phyloP scores from a whole-genome alignment of 306 rosid genomes.

The Cicer pinnatifidum region DNA sequence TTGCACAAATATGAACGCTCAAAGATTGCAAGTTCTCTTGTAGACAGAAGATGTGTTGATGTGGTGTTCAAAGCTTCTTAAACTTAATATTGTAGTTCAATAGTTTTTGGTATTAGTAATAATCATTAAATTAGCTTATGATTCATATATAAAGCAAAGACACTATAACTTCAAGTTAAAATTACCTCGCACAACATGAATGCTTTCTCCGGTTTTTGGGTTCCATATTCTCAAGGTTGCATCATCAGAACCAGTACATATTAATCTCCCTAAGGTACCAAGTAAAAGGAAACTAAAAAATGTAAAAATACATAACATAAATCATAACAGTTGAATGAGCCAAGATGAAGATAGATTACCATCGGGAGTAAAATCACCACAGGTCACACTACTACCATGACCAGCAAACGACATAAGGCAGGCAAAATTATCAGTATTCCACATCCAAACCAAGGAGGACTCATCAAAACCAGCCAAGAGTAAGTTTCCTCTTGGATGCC shows the following conservation, averaged over 20 bases:
- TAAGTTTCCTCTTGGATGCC: conserved; percentile 91
- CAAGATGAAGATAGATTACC: conserved; percentile 56
- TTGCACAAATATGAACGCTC: neutral
- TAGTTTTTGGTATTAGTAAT: conserved; percentile 1
- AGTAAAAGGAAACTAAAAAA: conserved; percentile 33
- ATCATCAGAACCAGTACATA: conserved; percentile 92
- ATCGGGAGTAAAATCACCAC: conserved; percentile 97
- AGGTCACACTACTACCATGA: conserved; percentile 77
- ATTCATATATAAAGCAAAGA: conserved; percentile 15
- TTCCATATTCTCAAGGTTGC: conserved; percentile 93
- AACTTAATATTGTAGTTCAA: neutral
- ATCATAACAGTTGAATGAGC: conserved; percentile 21
- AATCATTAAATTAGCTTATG: neutral
- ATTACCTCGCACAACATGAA: conserved; percentile 85
- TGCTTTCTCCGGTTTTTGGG: conserved; percentile 75
- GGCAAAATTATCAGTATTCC: conserved; percentile 73
- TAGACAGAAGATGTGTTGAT: neutral
- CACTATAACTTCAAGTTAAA: conserved; percentile 31
- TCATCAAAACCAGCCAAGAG: conserved; percentile 93
- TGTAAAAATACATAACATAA: neutral
- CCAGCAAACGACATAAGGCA: conserved; percentile 71
- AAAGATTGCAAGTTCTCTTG: conserved; percentile 1
- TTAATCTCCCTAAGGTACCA: conserved; percentile 67
- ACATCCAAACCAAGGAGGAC: conserved; percentile 78
- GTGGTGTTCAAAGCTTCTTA: neutral